Conservation (phyloP, 2,329 filamentous ascomycete genomes). For the Ophiocordyceps sinensis region DNA sequence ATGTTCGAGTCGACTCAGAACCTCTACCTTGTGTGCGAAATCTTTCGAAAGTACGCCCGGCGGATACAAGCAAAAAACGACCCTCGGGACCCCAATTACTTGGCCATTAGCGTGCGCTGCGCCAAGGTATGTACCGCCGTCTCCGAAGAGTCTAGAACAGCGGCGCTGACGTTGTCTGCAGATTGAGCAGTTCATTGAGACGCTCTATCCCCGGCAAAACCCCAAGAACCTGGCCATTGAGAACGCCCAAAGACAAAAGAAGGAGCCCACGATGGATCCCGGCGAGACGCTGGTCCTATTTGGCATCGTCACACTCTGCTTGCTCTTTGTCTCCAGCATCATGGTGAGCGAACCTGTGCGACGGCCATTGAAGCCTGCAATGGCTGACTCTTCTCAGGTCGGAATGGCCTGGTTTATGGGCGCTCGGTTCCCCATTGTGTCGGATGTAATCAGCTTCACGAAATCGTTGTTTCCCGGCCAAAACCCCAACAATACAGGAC, state of each 20-base stretch:
- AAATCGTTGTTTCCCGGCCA: constrained; percentile 9
- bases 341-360: constrained; percentile 49
- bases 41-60: constrained; percentile 65
- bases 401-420: constrained; percentile 66
- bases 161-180: constrained; percentile 17
- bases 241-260: constrained; percentile 20
- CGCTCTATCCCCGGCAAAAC: constrained; percentile 75
- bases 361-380: neutral
- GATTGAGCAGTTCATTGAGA: constrained; percentile 94
- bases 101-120: constrained; percentile 82
- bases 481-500: constrained; percentile 11
- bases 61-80: constrained; percentile 90
- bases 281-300: constrained; percentile 54
- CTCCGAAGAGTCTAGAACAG: neutral
- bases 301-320: constrained; percentile 48
- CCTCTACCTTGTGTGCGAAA: constrained; percentile 61
- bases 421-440: constrained; percentile 54
- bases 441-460: constrained; percentile 12
- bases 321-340: constrained; percentile 53
- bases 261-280: constrained; percentile 32
- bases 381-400: constrained; percentile 37
- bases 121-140: constrained; percentile 49
- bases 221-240: constrained; percentile 40
- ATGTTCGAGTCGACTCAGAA: constrained; percentile 94
- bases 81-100: constrained; percentile 79